Conservation (phyloP, 2,329 filamentous ascomycete species). For the Aspergillus cejpii region DNA sequence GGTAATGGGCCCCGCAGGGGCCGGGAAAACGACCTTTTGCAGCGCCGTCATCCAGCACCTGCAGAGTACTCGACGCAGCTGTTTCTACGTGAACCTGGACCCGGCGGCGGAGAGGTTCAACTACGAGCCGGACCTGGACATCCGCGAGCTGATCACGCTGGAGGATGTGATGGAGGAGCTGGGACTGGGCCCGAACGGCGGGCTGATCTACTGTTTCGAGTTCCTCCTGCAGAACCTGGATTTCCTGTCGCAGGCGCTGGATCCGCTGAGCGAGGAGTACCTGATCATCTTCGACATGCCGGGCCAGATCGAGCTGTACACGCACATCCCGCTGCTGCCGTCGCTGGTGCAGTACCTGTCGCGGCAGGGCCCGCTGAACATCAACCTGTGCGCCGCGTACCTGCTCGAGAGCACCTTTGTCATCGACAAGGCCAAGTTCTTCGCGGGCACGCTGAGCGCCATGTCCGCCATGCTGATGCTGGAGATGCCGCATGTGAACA, state of each 20-base stretch:
- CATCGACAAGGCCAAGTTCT: constrained; percentile 93
- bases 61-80: constrained; percentile 80
- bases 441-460: constrained; percentile 86
- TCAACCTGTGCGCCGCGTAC: constrained; percentile 88
- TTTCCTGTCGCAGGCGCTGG: constrained; percentile 78
- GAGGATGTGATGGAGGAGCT: constrained; percentile 97
- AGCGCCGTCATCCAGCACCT: constrained; percentile 88
- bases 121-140: constrained; percentile 87
- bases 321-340: constrained; percentile 88
- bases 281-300: constrained; percentile 98
- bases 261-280: constrained; percentile 85
- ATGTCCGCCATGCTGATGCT: constrained; percentile 99
- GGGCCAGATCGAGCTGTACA: constrained; percentile 97
- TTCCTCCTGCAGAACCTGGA: constrained; percentile 92
- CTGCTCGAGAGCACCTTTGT: constrained; percentile 94
- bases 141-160: constrained; percentile 87
- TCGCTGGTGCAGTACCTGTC: constrained; percentile 75
- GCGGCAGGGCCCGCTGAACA: constrained; percentile 70
- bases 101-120: constrained; percentile 89
- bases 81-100: constrained; percentile 97
- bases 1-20: constrained; percentile 92
- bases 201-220: constrained; percentile 93
- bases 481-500: constrained; percentile 92
- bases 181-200: constrained; percentile 82
- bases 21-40: constrained; percentile 97